Evolutionary conservation across 305 asterid species (phyloP).

Genomic region (Solanum hybrid): DNA sequence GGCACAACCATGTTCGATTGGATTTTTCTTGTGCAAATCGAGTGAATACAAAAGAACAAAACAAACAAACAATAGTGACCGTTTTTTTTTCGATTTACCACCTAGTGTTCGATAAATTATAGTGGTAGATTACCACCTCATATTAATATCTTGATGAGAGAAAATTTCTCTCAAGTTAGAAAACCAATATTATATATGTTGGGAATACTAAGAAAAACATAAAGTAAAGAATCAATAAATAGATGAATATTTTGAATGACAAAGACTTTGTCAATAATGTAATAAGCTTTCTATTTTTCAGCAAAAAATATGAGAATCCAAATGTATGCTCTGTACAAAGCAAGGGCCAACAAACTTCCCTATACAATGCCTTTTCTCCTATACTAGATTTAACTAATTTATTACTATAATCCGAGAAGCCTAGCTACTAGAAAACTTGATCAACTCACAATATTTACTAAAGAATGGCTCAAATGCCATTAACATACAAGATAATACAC

Average conservation of each 20-base stretch:
- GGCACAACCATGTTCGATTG: neutral
- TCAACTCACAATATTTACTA: constrained; percentile 24
- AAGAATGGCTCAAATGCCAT: constrained; percentile 16
- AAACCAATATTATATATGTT: neutral
- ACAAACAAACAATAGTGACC: neutral
- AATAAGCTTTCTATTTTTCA: neutral
- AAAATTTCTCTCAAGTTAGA: neutral
- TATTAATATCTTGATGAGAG: neutral
- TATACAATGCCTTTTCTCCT: neutral
- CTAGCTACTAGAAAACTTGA: neutral
- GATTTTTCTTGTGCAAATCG: neutral
- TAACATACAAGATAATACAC: constrained; percentile 10
- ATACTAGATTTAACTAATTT: neutral
- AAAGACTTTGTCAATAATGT: neutral
- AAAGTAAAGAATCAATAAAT: neutral
- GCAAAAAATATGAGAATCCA: neutral
- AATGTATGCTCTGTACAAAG: constrained; percentile 17
- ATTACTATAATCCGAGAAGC: neutral
- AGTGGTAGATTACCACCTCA: neutral
- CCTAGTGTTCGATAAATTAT: neutral
- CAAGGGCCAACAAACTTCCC: constrained; percentile 2
- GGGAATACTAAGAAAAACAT: neutral
- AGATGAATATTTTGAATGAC: neutral
- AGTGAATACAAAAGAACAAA: neutral
- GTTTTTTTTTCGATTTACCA: neutral